Conservation (phyloP, 1,139 yeast species). For the Geotrichum siamense region DNA sequence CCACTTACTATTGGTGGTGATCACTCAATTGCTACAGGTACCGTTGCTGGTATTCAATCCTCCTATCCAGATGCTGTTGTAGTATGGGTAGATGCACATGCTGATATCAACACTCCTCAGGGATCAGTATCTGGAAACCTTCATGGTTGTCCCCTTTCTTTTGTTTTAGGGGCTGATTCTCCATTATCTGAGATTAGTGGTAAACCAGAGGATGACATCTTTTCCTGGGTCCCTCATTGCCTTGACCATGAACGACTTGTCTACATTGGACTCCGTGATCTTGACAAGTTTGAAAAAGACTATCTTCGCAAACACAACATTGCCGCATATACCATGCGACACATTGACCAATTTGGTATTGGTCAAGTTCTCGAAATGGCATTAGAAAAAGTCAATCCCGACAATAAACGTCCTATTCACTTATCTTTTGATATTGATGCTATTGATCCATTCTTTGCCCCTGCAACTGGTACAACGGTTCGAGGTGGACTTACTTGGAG, state of each 20-base stretch:
- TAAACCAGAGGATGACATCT: conserved; percentile 46
- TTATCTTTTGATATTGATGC: conserved; percentile 95
- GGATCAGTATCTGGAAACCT: conserved; percentile 84
- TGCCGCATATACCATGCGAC: conserved; percentile 91
- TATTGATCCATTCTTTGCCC: conserved; percentile 87
- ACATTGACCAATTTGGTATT: conserved; percentile 88
- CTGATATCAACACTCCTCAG: conserved; percentile 88
- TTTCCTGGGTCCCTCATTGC: conserved; percentile 67
- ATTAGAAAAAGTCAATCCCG: conserved; percentile 66
- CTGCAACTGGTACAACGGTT: conserved; percentile 97
- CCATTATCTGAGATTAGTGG: conserved; percentile 22
- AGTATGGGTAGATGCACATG: conserved; percentile 97
- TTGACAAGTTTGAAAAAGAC: conserved; percentile 76
- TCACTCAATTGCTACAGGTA: conserved; percentile 93
- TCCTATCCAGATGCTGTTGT: conserved; percentile 83
- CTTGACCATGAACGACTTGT: conserved; percentile 69
- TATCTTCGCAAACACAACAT: conserved; percentile 65
- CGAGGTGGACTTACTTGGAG: conserved; percentile 92
- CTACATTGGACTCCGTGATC: conserved; percentile 91
- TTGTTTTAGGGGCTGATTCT: conserved; percentile 57
- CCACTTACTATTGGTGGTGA: conserved; percentile 94
- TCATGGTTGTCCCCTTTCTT: conserved; percentile 95
- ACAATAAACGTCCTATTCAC: conserved; percentile 70
- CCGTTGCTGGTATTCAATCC: conserved; percentile 75
- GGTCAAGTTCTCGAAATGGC: conserved; percentile 93